These are phyloP conservation scores for Camelina sativa DNA, from an alignment of 345 rosid genomes.

Conservation along the genomic window DNA sequence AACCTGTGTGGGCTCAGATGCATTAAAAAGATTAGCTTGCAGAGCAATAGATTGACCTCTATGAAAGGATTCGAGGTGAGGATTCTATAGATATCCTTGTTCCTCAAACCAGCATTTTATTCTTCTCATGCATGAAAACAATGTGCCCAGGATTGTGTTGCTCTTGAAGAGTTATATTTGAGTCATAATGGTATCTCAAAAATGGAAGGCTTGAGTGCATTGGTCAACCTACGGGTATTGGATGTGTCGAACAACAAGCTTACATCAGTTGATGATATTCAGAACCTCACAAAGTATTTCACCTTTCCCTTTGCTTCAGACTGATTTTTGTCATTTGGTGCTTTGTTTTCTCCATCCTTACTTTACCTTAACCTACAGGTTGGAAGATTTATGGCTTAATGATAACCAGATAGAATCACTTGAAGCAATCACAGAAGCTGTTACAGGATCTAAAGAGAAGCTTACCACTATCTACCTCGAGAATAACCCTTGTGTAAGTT, in stretches of 20 bases:
- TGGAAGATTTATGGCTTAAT: conserved; percentile 95
- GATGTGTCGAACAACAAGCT: conserved; percentile 93
- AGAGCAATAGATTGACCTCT: conserved; percentile 89
- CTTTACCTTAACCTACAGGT: conserved; percentile 50
- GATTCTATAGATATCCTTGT: background rate
- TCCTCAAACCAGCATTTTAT: conserved; percentile 6
- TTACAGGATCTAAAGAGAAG: conserved; percentile 73
- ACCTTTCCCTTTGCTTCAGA: conserved; percentile 11
- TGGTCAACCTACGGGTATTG: conserved; percentile 77
- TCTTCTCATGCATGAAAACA: conserved; percentile 21
- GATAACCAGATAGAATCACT: conserved; percentile 91
- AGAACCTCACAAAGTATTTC: conserved; percentile 66
- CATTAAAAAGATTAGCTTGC: conserved; percentile 87
- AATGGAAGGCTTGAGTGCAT: conserved; percentile 84
- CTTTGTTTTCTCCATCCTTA: conserved; percentile 27
- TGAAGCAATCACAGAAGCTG: conserved; percentile 67
- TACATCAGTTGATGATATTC: conserved; percentile 75
- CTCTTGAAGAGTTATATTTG: conserved; percentile 89
- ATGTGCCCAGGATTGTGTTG: conserved; percentile 69
- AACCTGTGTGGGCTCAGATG: conserved; percentile 79
- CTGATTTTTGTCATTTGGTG: background rate
- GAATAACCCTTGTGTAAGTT: conserved; percentile 92
- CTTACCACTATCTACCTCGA: conserved; percentile 92
- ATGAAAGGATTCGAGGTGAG: conserved; percentile 93
- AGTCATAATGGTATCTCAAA: conserved; percentile 92